These are phyloP conservation scores for Zygnema cylindricum DNA, from an alignment of 139 green algal species.

Conservation along the genomic window DNA sequence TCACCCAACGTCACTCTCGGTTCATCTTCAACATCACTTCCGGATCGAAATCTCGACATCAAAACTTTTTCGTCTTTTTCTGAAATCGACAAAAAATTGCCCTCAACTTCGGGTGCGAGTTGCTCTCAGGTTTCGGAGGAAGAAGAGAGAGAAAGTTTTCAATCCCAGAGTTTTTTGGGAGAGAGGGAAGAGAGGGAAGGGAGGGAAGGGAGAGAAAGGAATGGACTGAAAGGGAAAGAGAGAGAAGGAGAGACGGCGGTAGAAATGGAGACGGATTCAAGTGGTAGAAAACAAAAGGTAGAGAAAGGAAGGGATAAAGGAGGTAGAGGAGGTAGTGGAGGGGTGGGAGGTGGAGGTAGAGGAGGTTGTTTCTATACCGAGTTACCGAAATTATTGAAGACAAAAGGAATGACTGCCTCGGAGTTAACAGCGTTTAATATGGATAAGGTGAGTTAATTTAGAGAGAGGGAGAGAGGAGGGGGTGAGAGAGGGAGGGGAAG, in stretches of 20 bases:
- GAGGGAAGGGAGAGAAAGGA: not conserved
- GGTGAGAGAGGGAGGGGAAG: not conserved
- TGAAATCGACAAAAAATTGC: too few relatives aligned
- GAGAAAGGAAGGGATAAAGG: too few relatives aligned
- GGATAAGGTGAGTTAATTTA: constrained; percentile 36
- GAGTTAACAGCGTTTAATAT: constrained; percentile 47
- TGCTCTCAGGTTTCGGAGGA: too few relatives aligned
- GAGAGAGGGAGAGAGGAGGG: not conserved
- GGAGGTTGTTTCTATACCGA: constrained; percentile 43
- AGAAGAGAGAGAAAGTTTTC: too few relatives aligned
- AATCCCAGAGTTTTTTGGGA: too few relatives aligned
- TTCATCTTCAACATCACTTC: too few relatives aligned
- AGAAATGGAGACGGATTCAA: too few relatives aligned
- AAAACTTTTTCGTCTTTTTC: too few relatives aligned
- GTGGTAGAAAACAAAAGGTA: too few relatives aligned
- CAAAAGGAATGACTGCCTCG: constrained; percentile 18
- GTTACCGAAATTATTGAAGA: constrained; percentile 38
- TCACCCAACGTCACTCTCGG: too few relatives aligned
- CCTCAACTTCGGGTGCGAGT: too few relatives aligned
- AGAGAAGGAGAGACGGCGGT: not conserved
- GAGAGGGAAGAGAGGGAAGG: not conserved
- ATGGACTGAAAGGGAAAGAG: not conserved
- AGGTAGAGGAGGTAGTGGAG: not conserved
- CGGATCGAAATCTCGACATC: too few relatives aligned
- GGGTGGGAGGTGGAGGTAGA: constrained; percentile 20